Percentiles rank a stretch among this genome's conserved stretches.
phyloP scores from a whole-genome alignment of 192 early-diverging fungal species.

The Linnemannia hyalina region DNA sequence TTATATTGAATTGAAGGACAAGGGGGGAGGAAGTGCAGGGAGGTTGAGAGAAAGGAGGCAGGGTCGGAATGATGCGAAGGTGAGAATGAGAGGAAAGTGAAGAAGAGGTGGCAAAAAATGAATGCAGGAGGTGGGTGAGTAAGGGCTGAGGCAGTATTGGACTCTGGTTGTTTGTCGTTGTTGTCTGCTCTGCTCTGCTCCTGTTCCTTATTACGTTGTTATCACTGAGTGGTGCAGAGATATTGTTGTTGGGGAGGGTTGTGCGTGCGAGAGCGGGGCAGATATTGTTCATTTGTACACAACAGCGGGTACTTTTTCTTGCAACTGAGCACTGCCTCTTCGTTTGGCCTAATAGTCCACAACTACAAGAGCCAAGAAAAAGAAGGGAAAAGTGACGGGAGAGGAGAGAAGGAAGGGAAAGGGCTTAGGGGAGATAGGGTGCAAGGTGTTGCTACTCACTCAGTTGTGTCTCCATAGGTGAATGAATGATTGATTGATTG shows the following conservation, averaged over 20 bases:
- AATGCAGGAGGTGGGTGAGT: not conserved
- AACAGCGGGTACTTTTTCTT: not conserved
- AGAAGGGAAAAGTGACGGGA: not conserved
- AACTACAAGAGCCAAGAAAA: too few species aligned
- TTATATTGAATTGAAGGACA: not conserved
- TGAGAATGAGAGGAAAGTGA: not conserved
- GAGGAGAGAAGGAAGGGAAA: not conserved
- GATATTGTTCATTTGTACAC: not conserved
- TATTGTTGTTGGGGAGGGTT: not conserved
- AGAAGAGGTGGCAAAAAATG: not conserved
- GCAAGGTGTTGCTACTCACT: conserved; percentile 8
- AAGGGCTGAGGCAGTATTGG: not conserved
- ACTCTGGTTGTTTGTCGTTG: not conserved
- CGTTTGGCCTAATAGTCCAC: not conserved
- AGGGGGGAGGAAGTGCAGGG: not conserved
- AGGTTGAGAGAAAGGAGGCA: not conserved
- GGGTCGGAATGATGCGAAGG: not conserved
- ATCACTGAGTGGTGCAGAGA: not conserved
- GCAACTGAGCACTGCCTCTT: conserved; percentile 18
- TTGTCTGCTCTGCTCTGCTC: not conserved
- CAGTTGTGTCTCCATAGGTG: conserved; percentile 8
- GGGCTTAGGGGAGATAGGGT: not conserved
- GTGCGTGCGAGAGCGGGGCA: not conserved
- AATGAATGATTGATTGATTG: not conserved
- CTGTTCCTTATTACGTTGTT: not conserved